Percentiles rank a stretch among this genome's conserved stretches.
These are phyloP conservation scores for Zymoseptoria tritici DNA, from an alignment of 2,329 filamentous ascomycete genomes.

Conservation along the genomic window DNA sequence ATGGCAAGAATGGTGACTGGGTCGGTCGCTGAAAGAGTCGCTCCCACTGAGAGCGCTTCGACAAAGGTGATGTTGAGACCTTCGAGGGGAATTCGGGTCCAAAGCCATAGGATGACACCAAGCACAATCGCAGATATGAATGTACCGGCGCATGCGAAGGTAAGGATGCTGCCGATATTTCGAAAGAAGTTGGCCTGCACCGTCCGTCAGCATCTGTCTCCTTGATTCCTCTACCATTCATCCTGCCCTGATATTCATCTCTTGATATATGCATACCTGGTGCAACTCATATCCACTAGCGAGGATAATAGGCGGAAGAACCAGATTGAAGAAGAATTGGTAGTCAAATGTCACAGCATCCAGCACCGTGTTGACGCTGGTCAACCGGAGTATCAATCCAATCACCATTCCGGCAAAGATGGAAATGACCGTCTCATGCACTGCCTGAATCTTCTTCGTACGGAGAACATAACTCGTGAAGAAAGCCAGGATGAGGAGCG, in stretches of 20 bases:
- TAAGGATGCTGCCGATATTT: conserved; percentile 93
- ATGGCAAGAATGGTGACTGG: conserved; percentile 97
- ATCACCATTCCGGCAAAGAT: conserved; percentile 98
- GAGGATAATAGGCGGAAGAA: conserved; percentile 96
- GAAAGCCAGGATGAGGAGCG: conserved; percentile 86
- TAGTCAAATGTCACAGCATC: conserved; percentile 95
- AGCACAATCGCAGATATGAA: conserved; percentile 96
- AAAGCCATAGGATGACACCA: conserved; percentile 78
- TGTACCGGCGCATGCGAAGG: conserved; percentile 93
- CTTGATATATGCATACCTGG: conserved; percentile 47
- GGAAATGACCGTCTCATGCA: conserved; percentile 96
- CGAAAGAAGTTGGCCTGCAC: conserved; percentile 85
- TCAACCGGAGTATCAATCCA: conserved; percentile 77
- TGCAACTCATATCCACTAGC: conserved; percentile 96
- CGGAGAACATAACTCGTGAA: conserved; percentile 97
- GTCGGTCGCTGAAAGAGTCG: conserved; percentile 92
- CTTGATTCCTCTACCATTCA: not conserved
- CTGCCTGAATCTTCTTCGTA: conserved; percentile 91
- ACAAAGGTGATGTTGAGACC: conserved; percentile 82
- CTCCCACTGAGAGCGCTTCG: conserved; percentile 92
- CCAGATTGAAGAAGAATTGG: conserved; percentile 98
- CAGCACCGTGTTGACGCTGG: conserved; percentile 73
- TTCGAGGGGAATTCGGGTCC: conserved; percentile 79
- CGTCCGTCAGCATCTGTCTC: not conserved
- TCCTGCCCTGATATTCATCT: not conserved